phyloP scores from a whole-genome alignment of 257 asterid genomes.

The Jasminum sambac region DNA sequence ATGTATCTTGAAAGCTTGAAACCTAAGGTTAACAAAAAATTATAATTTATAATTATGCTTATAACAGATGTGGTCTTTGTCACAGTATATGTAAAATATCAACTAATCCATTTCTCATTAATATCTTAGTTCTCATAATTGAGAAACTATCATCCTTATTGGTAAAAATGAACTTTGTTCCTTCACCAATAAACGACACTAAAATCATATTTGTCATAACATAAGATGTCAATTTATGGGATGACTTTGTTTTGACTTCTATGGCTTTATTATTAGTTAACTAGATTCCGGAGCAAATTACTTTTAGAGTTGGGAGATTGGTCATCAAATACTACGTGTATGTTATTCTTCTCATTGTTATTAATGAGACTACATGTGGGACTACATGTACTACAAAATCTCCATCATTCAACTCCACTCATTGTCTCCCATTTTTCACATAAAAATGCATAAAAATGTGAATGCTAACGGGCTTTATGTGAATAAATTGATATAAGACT shows the following conservation, averaged over 20 bases:
- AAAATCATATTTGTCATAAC: not conserved
- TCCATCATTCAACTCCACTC: no score
- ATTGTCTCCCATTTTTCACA: no score
- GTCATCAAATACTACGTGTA: not conserved
- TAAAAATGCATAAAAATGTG: no score
- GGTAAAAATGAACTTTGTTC: not conserved
- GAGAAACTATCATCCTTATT: not conserved
- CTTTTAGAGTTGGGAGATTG: not conserved
- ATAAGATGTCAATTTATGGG: not conserved
- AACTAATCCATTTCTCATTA: not conserved
- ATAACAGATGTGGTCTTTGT: not conserved
- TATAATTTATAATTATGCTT: not conserved
- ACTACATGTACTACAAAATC: no score
- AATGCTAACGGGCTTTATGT: no score
- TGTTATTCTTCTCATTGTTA: no score
- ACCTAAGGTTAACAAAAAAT: not conserved
- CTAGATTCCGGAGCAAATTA: not conserved
- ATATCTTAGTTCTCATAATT: not conserved
- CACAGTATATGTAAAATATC: not conserved
- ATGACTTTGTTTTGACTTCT: not conserved
- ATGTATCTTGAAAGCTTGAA: not conserved
- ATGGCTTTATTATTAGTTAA: not conserved
- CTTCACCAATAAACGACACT: not conserved
- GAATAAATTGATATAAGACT: not conserved
- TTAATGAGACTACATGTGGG: no score